Evolutionary conservation across 495 filamentous ascomycete genomes (phyloP), one percentile per base, ranked within the genome.

Genomic region (Penicillium chermesinum): DNA sequence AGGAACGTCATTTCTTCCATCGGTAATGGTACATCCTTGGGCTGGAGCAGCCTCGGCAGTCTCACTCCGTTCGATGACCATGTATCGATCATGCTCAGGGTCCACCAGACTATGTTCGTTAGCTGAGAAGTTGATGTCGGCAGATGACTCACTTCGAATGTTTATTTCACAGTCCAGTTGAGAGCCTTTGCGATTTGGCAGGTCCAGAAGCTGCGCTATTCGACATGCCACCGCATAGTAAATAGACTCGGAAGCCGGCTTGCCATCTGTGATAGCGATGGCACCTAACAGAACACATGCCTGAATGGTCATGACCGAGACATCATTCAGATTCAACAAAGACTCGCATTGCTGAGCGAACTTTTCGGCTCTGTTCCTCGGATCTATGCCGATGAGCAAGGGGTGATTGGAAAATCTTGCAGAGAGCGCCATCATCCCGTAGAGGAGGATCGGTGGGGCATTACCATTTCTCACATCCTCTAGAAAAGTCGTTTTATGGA

Each of bases 11-110:
- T n/a, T 27, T 67, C 70, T 7, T 72, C 61, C 14, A 61, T 58
- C 21, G 61, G 69, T 3, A 70, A 54, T 9, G 55, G 54, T 1
- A 64, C 45, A 9, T 61, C 50, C 8, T 32, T 30, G 0, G 61
- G 62, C 32, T 52, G 55, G 30, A 66, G 51, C 17, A 56, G 52
- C 8, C 54, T 41, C 10, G 69, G 66, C 16, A 71, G 57, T 14
- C 58, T 44, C 7, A 71, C 57, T 1, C 66, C 70, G 2, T 58
- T 51, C 6, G 69, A 64, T 14, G 61, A 62, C 70, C 70, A 74
- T 10, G 64, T 56, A 50, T 74, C 70, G 36, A 71, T 67, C 70
- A 74, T 71, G 46, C 61, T 66, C 1, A 74, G 48, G 3, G 66
- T 54, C 66, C 66, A 71, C 67, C 69, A 74, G 8, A 66, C 63